These are phyloP conservation scores for Monotropa hypopitys DNA, from an alignment of 179 eudicot genomes.

Conservation along the genomic window DNA sequence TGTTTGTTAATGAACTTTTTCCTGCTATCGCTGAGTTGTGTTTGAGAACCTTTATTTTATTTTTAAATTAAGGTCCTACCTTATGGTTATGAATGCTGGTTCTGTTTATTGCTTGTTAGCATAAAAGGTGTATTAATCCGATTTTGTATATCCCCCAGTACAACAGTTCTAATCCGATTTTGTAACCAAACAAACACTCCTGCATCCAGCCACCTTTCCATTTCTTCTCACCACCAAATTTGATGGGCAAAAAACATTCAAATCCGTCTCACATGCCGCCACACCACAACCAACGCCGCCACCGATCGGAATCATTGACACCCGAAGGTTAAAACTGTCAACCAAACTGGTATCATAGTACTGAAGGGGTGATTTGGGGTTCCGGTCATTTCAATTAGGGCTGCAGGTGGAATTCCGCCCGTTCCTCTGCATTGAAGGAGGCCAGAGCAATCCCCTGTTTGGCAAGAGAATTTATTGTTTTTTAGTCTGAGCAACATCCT, in stretches of 20 bases:
- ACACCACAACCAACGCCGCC: conserved; percentile 53
- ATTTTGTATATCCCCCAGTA: conserved; percentile 34
- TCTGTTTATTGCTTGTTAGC: not conserved
- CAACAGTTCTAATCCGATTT: conserved; percentile 37
- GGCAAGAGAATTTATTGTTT: conserved; percentile 31
- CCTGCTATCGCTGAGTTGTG: not conserved
- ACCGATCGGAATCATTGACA: conserved; percentile 47
- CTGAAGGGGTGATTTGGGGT: conserved; percentile 33
- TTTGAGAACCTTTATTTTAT: not conserved
- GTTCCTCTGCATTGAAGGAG: conserved; percentile 36
- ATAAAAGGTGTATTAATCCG: not conserved
- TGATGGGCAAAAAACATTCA: conserved; percentile 47
- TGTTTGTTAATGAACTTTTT: conserved; percentile 8
- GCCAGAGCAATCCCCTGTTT: conserved; percentile 55
- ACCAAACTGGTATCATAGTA: conserved; percentile 39
- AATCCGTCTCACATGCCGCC: conserved; percentile 45
- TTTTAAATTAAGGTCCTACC: not conserved
- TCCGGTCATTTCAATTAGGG: conserved; percentile 52
- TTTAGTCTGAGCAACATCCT: conserved; percentile 45
- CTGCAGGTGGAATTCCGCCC: conserved; percentile 53
- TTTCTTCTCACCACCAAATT: conserved; percentile 35
- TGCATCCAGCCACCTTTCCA: conserved; percentile 55
- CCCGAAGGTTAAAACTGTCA: conserved; percentile 59
- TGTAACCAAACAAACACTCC: conserved; percentile 58
- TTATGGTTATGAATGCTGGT: not conserved